Conservation (phyloP, 2,329 filamentous ascomycete genomes). For the Xylariaceae sp. region DNA sequence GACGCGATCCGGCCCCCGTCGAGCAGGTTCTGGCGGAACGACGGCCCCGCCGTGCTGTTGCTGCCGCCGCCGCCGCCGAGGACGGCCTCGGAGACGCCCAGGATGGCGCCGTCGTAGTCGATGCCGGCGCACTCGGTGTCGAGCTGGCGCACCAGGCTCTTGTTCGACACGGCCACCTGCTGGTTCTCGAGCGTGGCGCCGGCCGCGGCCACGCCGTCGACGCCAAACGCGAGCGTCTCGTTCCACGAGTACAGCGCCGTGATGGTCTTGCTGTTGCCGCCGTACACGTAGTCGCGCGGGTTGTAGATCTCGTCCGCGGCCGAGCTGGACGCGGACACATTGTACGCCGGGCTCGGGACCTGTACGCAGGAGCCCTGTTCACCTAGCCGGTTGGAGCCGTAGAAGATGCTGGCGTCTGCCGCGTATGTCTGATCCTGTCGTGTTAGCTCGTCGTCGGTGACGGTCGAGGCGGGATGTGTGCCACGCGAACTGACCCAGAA, state of each 20-base stretch:
- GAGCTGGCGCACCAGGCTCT: background rate
- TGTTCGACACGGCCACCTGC: background rate
- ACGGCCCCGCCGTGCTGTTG: background rate
- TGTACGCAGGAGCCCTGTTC: background rate
- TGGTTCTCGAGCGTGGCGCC: background rate
- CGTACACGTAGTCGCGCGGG: background rate
- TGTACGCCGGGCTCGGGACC: background rate
- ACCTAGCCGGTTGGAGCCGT: background rate
- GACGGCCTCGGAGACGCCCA: background rate
- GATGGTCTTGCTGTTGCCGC: background rate
- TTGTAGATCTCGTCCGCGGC: background rate
- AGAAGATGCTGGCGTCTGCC: background rate
- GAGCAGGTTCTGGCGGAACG: constrained; percentile 1
- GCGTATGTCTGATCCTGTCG: background rate
- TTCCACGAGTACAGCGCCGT: background rate
- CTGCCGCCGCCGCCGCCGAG: background rate
- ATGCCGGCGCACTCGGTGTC: background rate
- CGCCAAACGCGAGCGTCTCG: background rate
- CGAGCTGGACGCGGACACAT: background rate
- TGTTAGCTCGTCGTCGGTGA: background rate
- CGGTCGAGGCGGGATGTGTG: background rate
- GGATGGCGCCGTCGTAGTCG: background rate
- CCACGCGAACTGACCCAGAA: background rate
- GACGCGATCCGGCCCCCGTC: background rate
- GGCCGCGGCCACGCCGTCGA: background rate